A percentile compares a stretch with the other conserved stretches of the same genome.
These are phyloP conservation scores for Eragrostis curvula DNA, from an alignment of 176 grass and related monocot species.

Conservation along the genomic window DNA sequence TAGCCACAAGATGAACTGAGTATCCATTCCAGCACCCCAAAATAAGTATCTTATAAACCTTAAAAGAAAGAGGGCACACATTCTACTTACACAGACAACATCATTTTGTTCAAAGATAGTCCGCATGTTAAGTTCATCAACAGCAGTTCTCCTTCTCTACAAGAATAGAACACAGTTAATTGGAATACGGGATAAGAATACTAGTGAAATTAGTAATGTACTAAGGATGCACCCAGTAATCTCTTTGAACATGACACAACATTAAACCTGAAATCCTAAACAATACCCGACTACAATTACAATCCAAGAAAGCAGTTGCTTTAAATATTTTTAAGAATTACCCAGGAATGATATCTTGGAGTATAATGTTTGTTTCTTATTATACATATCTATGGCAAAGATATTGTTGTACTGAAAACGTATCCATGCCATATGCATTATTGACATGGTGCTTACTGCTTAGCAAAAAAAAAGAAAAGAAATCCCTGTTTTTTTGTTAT, in stretches of 20 bases:
- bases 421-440: background rate
- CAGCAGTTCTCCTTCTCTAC: constrained; percentile 94
- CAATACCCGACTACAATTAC: background rate
- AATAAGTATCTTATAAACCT: background rate
- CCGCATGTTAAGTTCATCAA: constrained; percentile 98
- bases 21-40: background rate
- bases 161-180: constrained; percentile 3
- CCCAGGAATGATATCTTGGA: background rate
- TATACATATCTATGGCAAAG: background rate
- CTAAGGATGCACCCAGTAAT: background rate
- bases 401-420: background rate
- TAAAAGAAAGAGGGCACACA: constrained; percentile 18
- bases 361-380: background rate
- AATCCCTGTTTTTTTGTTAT: background rate
- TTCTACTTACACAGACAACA: constrained; percentile 91
- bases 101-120: constrained; percentile 95
- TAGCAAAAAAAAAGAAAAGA: background rate
- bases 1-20: background rate
- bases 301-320: background rate
- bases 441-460: background rate
- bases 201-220: background rate
- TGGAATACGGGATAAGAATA: constrained; percentile 17
- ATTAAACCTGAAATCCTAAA: constrained; percentile 14
- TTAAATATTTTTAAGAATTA: background rate
- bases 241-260: constrained; percentile 14